A percentile compares a stretch with the other conserved stretches of the same genome.
Evolutionary conservation across 768 basidiomycete genomes (phyloP).

Genomic region (Pleurotus citrinopileatus): DNA sequence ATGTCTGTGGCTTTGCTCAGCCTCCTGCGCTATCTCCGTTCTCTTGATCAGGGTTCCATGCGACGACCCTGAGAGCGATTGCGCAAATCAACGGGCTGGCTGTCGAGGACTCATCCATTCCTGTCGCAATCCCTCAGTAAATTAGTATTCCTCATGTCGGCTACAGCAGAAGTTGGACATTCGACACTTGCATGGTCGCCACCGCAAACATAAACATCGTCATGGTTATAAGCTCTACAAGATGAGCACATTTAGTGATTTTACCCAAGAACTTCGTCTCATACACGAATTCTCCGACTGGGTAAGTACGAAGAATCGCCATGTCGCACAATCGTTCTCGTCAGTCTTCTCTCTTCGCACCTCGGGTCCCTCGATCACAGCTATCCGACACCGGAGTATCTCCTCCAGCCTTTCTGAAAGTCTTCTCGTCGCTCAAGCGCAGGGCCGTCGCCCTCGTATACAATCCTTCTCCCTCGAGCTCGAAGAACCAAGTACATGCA

Average conservation of each 20-base stretch:
- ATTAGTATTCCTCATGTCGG: not conserved
- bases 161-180: not conserved
- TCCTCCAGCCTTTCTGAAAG: not conserved
- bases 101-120: too few relatives aligned
- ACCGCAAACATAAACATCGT: not conserved
- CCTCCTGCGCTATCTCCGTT: not conserved
- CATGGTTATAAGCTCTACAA: not conserved
- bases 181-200: not conserved
- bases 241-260: not conserved
- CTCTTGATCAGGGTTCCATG: not conserved
- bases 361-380: not conserved
- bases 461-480: not conserved
- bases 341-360: not conserved
- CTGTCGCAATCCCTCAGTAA: not conserved
- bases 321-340: not conserved
- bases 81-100: not conserved
- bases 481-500: not conserved
- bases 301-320: not conserved
- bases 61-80: not conserved
- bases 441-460: not conserved
- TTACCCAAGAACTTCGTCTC: not conserved
- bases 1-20: not conserved
- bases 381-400: not conserved
- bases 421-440: not conserved
- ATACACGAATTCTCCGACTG: too few relatives aligned